These are phyloP conservation scores for Chaetomiaceae sp. DNA, from an alignment of 2,329 filamentous ascomycete species.

Conservation along the genomic window DNA sequence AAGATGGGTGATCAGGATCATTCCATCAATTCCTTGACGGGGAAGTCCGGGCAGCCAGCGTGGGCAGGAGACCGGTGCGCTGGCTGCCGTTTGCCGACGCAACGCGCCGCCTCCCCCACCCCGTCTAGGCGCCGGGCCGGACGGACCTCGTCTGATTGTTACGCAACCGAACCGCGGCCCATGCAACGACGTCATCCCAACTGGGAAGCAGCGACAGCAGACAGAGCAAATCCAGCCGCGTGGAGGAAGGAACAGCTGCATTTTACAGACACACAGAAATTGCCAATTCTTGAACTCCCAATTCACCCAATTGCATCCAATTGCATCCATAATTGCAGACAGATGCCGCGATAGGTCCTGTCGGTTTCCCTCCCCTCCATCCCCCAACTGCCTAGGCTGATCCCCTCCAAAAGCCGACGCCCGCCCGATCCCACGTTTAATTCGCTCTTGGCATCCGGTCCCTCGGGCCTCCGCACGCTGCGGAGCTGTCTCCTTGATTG, in stretches of 20 bases:
- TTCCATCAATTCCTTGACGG: not conserved
- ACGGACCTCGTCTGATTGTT: constrained; percentile 15
- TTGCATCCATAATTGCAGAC: not conserved
- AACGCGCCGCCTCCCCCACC: not conserved
- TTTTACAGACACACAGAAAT: too few species aligned
- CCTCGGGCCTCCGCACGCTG: constrained; percentile 8
- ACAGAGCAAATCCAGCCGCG: too few species aligned
- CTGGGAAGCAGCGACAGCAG: not conserved
- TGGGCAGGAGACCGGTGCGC: too few species aligned
- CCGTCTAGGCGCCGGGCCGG: not conserved
- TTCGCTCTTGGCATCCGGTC: constrained; percentile 8
- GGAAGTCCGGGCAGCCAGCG: not conserved
- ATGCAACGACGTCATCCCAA: constrained; percentile 16
- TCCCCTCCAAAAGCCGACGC: not conserved
- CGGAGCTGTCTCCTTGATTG: not conserved
- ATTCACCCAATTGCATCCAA: not conserved
- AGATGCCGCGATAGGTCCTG: too few species aligned
- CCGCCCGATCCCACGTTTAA: not conserved
- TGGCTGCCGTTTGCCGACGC: not conserved
- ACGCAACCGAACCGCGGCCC: constrained; percentile 6
- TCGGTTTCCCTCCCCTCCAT: too few species aligned
- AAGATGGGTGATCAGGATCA: not conserved
- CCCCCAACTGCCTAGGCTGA: not conserved
- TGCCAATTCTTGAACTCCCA: not conserved
- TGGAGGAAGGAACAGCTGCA: too few species aligned